Base-by-base conservation (phyloP, 306 rosid species). In the Psophocarpus tetragonolobus region DNA sequence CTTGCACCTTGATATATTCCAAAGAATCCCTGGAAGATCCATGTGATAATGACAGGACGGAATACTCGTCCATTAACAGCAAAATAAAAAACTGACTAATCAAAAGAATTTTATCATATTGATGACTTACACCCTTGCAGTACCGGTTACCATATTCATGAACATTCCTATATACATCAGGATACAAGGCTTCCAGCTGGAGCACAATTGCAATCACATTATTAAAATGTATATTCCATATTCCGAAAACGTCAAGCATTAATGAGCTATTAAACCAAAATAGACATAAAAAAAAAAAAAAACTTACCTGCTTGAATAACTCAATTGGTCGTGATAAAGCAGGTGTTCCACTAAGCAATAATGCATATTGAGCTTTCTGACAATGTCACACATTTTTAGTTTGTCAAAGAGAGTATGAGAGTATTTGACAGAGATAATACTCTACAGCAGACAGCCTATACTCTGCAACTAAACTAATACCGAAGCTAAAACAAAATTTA, bases 1-100 rank as follows among this genome's bases (percentile, higher is more conserved):
- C 97, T 92, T 84, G 98, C 98, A 81, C 98, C 98, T 88, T 94
- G 98, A 88, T 89, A 94, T 63, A 86, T 2, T 81, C 98, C 98
- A 83, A 94, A 94, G 14, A 71, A 6, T 77, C 96, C 97, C 98
- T 94, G 76, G 77, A 86, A 80, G 27, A 65, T 66, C 61, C 71
- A 77, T 47, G 64, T 17, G 68, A 67, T 58, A 69, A 58, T 51
- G 30, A 64, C 51, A 70, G 27, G 30, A 14, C 51, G 71, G 29
- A 61, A 80, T 17, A 32, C 51, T 44, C 73, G 29, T 64, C 48
- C 67, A 81, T 8, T 36, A 84, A 38, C 9, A 79, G 15, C 35
- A 60, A 68, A 76, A 73, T 57, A 62, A 62, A 81, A 48, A 57
- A 58, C 45, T 67, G 71, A 38, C 73, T 27, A 66, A 63, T 73